These are phyloP conservation scores for Penicillium frequentans DNA, from an alignment of 2,329 filamentous ascomycete species.

Conservation along the genomic window DNA sequence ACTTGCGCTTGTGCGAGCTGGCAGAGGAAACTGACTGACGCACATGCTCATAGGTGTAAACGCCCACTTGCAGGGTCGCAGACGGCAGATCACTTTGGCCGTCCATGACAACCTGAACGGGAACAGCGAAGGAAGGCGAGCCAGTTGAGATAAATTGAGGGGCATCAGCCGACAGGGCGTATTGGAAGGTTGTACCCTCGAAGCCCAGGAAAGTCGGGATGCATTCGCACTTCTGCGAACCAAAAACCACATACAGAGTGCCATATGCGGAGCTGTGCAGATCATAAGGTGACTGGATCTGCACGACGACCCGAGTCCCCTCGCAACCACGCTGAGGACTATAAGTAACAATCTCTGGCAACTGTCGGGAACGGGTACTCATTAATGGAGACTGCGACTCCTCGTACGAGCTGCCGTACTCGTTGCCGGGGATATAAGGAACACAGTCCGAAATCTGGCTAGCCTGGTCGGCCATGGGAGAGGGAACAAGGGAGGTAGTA, in stretches of 20 bases:
- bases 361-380: constrained; percentile 58
- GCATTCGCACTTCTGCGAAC: constrained; percentile 70
- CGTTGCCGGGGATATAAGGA: constrained; percentile 39
- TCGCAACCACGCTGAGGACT: constrained; percentile 67
- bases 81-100: constrained; percentile 54
- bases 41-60: constrained; percentile 60
- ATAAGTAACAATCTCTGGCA: constrained; percentile 67
- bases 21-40: constrained; percentile 40
- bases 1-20: constrained; percentile 57
- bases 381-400: constrained; percentile 68
- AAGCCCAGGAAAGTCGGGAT: constrained; percentile 62
- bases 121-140: constrained; percentile 56
- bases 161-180: constrained; percentile 70
- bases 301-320: constrained; percentile 71
- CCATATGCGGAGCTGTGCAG: constrained; percentile 59
- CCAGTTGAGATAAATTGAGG: constrained; percentile 64
- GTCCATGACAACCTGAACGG: constrained; percentile 61
- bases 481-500: constrained; percentile 39
- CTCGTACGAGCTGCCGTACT: constrained; percentile 54
- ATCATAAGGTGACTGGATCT: constrained; percentile 74
- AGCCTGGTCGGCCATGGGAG: constrained; percentile 41
- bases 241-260: constrained; percentile 70
- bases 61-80: constrained; percentile 57
- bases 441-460: constrained; percentile 44
- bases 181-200: constrained; percentile 64